Base-by-base conservation (phyloP, 352 stramenopile genomes). In the Peronospora belbahrii region DNA sequence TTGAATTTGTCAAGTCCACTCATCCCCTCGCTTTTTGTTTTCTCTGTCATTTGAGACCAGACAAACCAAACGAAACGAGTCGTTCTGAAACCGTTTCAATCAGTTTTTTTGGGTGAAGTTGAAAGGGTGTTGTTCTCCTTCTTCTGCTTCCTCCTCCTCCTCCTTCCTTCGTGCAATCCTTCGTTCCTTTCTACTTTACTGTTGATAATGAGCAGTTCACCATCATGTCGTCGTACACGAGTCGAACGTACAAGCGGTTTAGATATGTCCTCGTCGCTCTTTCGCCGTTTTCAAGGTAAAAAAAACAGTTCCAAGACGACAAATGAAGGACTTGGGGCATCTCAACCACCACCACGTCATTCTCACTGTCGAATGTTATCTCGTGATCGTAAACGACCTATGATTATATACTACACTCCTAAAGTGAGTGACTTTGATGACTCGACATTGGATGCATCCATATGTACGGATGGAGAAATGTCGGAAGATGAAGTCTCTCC, bases 321-420 rank as follows among this genome's bases (percentile, higher is more conserved):
- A 0, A 43, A 3, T 27, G 57, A 61, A 25, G 43, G 50, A 8
- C 42, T 66, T n/a, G 48, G 14, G 0, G 35, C 51, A 0, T 59
- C 54, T 23, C 49, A 56, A 37, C 55, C 60, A n/a, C 55, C 45
- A 13, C 60, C 59, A 32, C 57, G 62, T 9, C 47, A 54, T 23
- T 56, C 44, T 13, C 48, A 60, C 24, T 38, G 48, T 15, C 43
- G 43, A 13, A 53, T 56, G 11, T 17, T 66, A 9, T 59, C 51
- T 10, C 32, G 57, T 9, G 59, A 60, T 43, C 58, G 60, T 6
- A 56, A 53, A 33, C 59, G 65, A 4, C 53, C 68, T 2, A 56
- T 63, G 34, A 46, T 74, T 3, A 57, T 80, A 19, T 65, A 52
- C 42, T 80, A 76, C 41, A 52, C 59, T 10, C 37, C 20, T 31